Evolutionary conservation across 805 yeast genomes (phyloP).

Genomic region (Candida maesae): DNA sequence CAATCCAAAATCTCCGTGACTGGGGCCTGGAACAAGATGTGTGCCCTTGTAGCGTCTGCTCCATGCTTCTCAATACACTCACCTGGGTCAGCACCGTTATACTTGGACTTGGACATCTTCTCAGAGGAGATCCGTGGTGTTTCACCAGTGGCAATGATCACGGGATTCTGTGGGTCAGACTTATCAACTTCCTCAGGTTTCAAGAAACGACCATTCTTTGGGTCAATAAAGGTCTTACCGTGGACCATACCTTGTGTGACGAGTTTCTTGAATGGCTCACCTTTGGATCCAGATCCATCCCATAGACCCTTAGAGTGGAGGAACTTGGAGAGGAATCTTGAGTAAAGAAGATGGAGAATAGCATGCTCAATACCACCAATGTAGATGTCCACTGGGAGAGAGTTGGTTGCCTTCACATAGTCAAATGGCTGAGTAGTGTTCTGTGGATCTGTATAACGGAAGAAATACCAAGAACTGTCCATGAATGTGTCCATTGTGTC

Average conservation of each 20-base stretch:
- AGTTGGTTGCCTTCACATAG: constrained; percentile 41
- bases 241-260: constrained; percentile 99
- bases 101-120: constrained; percentile 96
- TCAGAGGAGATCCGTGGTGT: constrained; percentile 62
- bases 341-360: constrained; percentile 80
- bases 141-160: constrained; percentile 46
- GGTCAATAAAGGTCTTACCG: constrained; percentile 77
- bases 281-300: constrained; percentile 52
- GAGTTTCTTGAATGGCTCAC: constrained; percentile 78
- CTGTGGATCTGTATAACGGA: constrained; percentile 75
- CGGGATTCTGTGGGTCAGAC: constrained; percentile 37
- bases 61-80: constrained; percentile 74
- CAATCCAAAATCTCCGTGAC: constrained; percentile 76
- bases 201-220: constrained; percentile 67
- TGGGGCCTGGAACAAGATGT: constrained; percentile 89
- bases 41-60: constrained; percentile 93
- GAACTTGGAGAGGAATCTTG: constrained; percentile 83
- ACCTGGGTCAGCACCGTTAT: constrained; percentile 89
- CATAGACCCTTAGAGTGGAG: constrained; percentile 63
- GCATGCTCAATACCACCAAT: constrained; percentile 98
- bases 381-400: constrained; percentile 85
- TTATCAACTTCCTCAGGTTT: constrained; percentile 70
- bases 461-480: constrained; percentile 96
- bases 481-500: constrained; percentile 99
- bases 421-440: constrained; percentile 55